phyloP scores from a whole-genome alignment of 2,329 filamentous ascomycete species.

The Xylariaceae sp. region DNA sequence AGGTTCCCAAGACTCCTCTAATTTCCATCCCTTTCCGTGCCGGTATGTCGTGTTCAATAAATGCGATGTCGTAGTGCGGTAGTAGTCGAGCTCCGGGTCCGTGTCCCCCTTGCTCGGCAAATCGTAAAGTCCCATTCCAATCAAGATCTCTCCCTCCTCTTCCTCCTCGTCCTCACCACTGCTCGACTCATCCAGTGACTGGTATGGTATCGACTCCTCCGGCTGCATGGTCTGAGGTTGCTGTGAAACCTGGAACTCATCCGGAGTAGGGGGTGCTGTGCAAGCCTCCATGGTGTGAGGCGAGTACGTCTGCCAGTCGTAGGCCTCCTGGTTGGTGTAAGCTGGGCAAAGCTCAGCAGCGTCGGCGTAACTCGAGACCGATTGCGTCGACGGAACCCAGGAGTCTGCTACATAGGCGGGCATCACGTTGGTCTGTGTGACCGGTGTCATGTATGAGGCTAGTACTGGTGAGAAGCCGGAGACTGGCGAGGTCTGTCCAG shows the following conservation, averaged over 20 bases:
- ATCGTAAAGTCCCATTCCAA: slow-evolving; percentile 81
- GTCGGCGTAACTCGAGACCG: slow-evolving; percentile 28
- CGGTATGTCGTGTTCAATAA: slow-evolving; percentile 49
- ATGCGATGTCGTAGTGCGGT: slow-evolving; percentile 49
- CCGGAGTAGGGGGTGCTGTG: slow-evolving; percentile 55
- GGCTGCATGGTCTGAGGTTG: slow-evolving; percentile 43
- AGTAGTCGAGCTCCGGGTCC: slow-evolving; percentile 49
- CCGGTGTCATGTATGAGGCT: slow-evolving; percentile 38
- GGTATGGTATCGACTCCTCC: slow-evolving; percentile 47
- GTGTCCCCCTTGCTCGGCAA: slow-evolving; percentile 53
- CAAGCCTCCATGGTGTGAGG: slow-evolving; percentile 40
- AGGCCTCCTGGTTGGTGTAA: slow-evolving; percentile 24
- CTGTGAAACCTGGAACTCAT: slow-evolving; percentile 51
- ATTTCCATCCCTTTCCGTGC: slow-evolving; percentile 67
- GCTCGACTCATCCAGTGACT: slow-evolving; percentile 46
- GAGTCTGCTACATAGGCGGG: slow-evolving; percentile 39
- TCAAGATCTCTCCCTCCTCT: slow-evolving; percentile 62
- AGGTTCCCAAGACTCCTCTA: slow-evolving; percentile 75
- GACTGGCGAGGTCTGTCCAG: slow-evolving; percentile 53
- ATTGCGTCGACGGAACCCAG: slow-evolving; percentile 35
- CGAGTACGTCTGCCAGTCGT: slow-evolving; percentile 44
- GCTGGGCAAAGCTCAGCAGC: slow-evolving; percentile 32
- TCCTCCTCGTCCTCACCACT: slow-evolving; percentile 49
- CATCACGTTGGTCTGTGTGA: slow-evolving; percentile 30
- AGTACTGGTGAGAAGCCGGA: slow-evolving; percentile 51